Evolutionary conservation across 2,329 filamentous ascomycete genomes (phyloP).

Genomic region (Sarocladium strictum): DNA sequence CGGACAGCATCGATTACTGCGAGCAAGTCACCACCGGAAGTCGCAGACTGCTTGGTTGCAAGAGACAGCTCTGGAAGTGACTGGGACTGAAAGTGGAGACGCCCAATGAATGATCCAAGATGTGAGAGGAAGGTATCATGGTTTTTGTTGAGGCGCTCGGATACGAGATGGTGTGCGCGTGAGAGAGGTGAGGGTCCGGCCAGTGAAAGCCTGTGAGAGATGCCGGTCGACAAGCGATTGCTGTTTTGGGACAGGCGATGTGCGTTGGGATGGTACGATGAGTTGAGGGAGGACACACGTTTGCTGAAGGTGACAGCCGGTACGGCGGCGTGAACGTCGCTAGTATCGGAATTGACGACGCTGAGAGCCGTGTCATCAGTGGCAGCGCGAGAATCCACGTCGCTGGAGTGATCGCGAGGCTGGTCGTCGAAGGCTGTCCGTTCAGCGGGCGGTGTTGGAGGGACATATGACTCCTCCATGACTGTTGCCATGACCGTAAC

Average conservation of each 20-base stretch:
- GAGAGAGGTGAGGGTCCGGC: conserved; percentile 59
- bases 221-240: conserved; percentile 46
- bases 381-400: conserved; percentile 34
- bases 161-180: conserved; percentile 69
- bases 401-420: conserved; percentile 22
- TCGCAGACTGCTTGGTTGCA: conserved; percentile 77
- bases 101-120: conserved; percentile 87
- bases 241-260: conserved; percentile 24
- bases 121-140: conserved; percentile 89
- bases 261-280: conserved; percentile 22
- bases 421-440: conserved; percentile 41
- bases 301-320: conserved; percentile 23
- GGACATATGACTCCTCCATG: conserved; percentile 50
- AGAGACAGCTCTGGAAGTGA: conserved; percentile 76
- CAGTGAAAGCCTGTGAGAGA: conserved; percentile 72
- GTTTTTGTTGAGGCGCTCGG: conserved; percentile 69
- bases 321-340: conserved; percentile 23
- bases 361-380: conserved; percentile 27
- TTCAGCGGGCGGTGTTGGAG: conserved; percentile 59
- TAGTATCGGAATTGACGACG: conserved; percentile 26
- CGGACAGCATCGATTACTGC: conserved; percentile 77
- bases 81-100: conserved; percentile 84
- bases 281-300: conserved; percentile 41
- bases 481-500: conserved; percentile 57
- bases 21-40: conserved; percentile 73